These are phyloP conservation scores for Penicillium sp. DNA, from an alignment of 2,329 filamentous ascomycete genomes.

Conservation along the genomic window DNA sequence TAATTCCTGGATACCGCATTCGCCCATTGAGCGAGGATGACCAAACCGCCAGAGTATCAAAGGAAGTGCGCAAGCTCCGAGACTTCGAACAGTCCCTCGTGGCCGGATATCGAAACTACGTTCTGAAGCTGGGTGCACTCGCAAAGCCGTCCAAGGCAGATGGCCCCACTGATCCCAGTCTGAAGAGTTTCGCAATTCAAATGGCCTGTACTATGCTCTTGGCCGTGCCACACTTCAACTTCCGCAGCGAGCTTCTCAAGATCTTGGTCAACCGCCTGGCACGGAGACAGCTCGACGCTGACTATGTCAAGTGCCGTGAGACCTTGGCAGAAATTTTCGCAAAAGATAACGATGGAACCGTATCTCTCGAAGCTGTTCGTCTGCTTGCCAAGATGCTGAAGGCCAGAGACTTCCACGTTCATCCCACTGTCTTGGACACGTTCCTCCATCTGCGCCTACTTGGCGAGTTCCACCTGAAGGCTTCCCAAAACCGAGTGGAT, in stretches of 20 bases:
- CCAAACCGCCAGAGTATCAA: slow-evolving; percentile 75
- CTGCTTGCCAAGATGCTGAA: slow-evolving; percentile 95
- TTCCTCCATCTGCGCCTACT: slow-evolving; percentile 87
- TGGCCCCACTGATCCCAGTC: slow-evolving; percentile 33
- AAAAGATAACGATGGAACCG: slow-evolving; percentile 84
- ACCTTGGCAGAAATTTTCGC: slow-evolving; percentile 77
- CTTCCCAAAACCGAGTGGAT: slow-evolving; percentile 73
- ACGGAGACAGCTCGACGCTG: slow-evolving; percentile 64
- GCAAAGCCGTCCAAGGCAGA: slow-evolving; percentile 54
- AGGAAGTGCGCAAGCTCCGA: slow-evolving; percentile 79
- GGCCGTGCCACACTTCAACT: slow-evolving; percentile 94
- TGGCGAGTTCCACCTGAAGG: slow-evolving; percentile 81
- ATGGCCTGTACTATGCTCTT: slow-evolving; percentile 79
- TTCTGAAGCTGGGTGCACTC: slow-evolving; percentile 68
- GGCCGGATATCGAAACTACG: slow-evolving; percentile 76
- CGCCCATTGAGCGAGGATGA: slow-evolving; percentile 73
- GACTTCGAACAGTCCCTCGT: slow-evolving; percentile 85
- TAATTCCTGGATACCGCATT: slow-evolving; percentile 95
- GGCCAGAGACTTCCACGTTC: slow-evolving; percentile 72
- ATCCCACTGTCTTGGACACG: slow-evolving; percentile 82
- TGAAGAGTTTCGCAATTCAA: slow-evolving; percentile 73
- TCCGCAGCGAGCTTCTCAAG: slow-evolving; percentile 78
- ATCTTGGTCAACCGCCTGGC: slow-evolving; percentile 83
- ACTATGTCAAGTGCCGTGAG: slow-evolving; percentile 72
- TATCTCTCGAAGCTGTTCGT: slow-evolving; percentile 79